These are phyloP conservation scores for Citeromyces matritensis DNA, from an alignment of 805 yeast species.

Conservation along the genomic window DNA sequence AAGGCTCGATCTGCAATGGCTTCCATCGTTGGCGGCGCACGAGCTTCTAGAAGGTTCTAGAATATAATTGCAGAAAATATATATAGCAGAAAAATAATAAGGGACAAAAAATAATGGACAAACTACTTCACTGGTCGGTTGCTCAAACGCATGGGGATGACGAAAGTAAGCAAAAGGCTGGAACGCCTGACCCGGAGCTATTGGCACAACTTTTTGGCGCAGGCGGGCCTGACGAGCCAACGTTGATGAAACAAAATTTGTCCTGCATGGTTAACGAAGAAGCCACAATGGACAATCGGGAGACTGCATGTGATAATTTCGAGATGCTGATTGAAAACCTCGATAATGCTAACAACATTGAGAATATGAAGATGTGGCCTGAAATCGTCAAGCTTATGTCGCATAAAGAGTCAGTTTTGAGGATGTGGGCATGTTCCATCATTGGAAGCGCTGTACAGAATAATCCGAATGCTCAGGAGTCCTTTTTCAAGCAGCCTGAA, in stretches of 20 bases:
- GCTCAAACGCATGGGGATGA: conserved; percentile 63
- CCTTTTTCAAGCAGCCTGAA: conserved; percentile 33
- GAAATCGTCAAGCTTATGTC: conserved; percentile 41
- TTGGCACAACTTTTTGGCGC: conserved; percentile 67
- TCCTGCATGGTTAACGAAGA: conserved; percentile 40
- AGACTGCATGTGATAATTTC: conserved; percentile 75
- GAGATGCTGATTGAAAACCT: conserved; percentile 88
- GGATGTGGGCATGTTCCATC: conserved; percentile 50
- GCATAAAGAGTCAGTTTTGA: conserved; percentile 25
- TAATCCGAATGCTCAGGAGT: conserved; percentile 62
- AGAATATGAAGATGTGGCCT: conserved; percentile 72
- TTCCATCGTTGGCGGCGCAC: conserved; percentile 28
- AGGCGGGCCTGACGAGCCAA: conserved; percentile 63
- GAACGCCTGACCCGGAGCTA: conserved; percentile 67
- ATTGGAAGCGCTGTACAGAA: conserved; percentile 91
- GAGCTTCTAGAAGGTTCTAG: conserved; percentile 2
- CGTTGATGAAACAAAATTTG: conserved; percentile 72
- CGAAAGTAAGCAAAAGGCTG: conserved; percentile 46
- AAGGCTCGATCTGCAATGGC: conserved; percentile 51
- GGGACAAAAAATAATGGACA: conserved; percentile 46
- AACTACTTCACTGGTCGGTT: conserved; percentile 82
- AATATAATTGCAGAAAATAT: neutral
- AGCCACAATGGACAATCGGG: conserved; percentile 44
- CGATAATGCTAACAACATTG: conserved; percentile 90
- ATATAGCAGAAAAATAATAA: neutral